Base-by-base conservation (phyloP, 139 green algal genomes). In the Raphidocelis subcapitata region DNA sequence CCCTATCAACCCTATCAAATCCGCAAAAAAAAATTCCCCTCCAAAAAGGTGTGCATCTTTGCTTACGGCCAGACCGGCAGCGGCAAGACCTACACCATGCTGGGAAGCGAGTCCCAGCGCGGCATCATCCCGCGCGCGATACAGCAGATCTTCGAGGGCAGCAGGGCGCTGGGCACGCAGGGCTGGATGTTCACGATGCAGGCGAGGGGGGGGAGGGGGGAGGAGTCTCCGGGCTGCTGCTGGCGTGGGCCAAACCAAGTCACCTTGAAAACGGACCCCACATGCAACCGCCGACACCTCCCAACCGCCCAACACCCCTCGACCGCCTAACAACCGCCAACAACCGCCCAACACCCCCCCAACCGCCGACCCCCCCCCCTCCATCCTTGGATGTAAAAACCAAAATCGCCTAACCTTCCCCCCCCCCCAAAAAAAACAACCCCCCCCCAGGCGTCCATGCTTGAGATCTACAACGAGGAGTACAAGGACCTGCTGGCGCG, bases 381-480 rank as follows among this genome's bases (percentile, higher is more conserved):
- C n/a, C n/a, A n/a, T n/a, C n/a, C n/a, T n/a, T n/a, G n/a, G n/a
- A n/a, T n/a, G n/a, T n/a, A n/a, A n/a, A n/a, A n/a, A n/a, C n/a
- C n/a, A n/a, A n/a, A n/a, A n/a, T n/a, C n/a, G n/a, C n/a, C n/a
- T n/a, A n/a, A n/a, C n/a, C n/a, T n/a, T n/a, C n/a, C n/a, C n/a
- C n/a, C n/a, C n/a, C n/a, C n/a, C n/a, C n/a, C n/a, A n/a, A n/a
- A n/a, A n/a, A n/a, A n/a, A n/a, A n/a, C n/a, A n/a, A n/a, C n/a
- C n/a, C n/a, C n/a, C n/a, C 5, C 37, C n/a, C 79, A 86, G 70
- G 88, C 87, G 8, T 92, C 78, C 80, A 97, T 97, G 88, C 75
- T 98, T 24, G 94, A 98, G 83, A 96, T 97, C 73, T 96, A 98
- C 90, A 98, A 98, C 80, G 94, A 98, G 84, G 88, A 95, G 37